These are phyloP conservation scores for Carex littledalei DNA, from an alignment of 176 grass and related monocot genomes.

Conservation along the genomic window DNA sequence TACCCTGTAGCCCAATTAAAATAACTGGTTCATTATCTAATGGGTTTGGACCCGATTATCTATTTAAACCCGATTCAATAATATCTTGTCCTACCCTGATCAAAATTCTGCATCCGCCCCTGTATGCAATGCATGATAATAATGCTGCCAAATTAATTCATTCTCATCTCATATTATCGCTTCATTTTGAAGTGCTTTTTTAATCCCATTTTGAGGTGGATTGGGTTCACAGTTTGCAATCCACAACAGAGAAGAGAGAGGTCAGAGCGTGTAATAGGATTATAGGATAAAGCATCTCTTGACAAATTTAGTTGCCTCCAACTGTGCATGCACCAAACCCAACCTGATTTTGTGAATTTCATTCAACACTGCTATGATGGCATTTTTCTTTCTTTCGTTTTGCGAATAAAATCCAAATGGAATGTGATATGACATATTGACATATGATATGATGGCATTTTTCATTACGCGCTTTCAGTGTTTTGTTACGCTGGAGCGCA, in stretches of 20 bases:
- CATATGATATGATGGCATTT: background rate
- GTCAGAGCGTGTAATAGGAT: background rate
- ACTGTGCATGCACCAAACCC: background rate
- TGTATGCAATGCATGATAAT: background rate
- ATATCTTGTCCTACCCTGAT: no score
- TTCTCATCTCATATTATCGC: background rate
- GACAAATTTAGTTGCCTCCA: constrained; percentile 18
- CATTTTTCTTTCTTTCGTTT: background rate
- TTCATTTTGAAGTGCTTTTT: background rate
- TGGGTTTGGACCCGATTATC: no score
- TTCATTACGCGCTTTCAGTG: background rate
- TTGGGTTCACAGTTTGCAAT: background rate
- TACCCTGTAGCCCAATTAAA: no score
- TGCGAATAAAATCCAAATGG: background rate
- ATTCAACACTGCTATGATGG: background rate
- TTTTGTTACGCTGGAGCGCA: constrained; percentile 2
- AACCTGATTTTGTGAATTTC: background rate
- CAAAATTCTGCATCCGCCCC: no score
- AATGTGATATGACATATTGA: background rate
- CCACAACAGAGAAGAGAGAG: background rate
- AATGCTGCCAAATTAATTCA: background rate
- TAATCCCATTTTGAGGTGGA: background rate
- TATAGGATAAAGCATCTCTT: background rate
- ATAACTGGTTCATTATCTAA: no score
- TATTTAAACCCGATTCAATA: no score